phyloP scores from a whole-genome alignment of 345 rosid genomes.

The Eutrema japonicum region DNA sequence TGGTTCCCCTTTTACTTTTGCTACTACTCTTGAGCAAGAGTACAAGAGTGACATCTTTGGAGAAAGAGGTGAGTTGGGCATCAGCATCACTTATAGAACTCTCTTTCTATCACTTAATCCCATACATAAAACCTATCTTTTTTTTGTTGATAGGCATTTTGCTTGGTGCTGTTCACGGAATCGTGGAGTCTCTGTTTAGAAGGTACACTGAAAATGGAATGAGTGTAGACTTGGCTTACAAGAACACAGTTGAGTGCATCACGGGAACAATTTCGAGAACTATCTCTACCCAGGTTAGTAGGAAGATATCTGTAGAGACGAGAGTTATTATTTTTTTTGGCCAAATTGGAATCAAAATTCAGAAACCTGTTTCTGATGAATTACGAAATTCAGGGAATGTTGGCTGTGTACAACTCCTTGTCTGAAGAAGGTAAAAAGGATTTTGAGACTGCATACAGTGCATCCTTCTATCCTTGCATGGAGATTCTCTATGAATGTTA shows the following conservation, averaged over 20 bases:
- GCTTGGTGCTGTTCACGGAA: constrained; percentile 91
- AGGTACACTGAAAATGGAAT: constrained; percentile 79
- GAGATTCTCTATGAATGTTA: constrained; percentile 87
- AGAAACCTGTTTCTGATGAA: constrained; percentile 6
- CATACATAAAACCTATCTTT: constrained; percentile 9
- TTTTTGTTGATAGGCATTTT: constrained; percentile 59
- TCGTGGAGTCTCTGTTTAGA: constrained; percentile 81
- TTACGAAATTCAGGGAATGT: constrained; percentile 64
- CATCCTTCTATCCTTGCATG: constrained; percentile 84
- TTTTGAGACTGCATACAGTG: constrained; percentile 80
- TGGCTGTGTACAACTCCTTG: constrained; percentile 83
- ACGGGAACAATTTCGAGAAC: constrained; percentile 79
- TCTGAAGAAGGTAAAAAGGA: constrained; percentile 76
- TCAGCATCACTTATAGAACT: not conserved
- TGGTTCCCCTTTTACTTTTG: constrained; percentile 92
- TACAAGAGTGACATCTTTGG: constrained; percentile 97
- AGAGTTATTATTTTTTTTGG: not conserved
- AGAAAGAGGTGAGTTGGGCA: constrained; percentile 67
- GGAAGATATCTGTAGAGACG: constrained; percentile 7
- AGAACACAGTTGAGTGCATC: constrained; percentile 90
- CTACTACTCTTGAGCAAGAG: constrained; percentile 88
- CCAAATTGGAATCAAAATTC: not conserved
- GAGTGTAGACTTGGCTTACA: constrained; percentile 78
- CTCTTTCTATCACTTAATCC: not conserved
- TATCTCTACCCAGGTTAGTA: constrained; percentile 78